Base-by-base conservation (phyloP, 768 basidiomycete species). In the Leccinum aurantiacum region DNA sequence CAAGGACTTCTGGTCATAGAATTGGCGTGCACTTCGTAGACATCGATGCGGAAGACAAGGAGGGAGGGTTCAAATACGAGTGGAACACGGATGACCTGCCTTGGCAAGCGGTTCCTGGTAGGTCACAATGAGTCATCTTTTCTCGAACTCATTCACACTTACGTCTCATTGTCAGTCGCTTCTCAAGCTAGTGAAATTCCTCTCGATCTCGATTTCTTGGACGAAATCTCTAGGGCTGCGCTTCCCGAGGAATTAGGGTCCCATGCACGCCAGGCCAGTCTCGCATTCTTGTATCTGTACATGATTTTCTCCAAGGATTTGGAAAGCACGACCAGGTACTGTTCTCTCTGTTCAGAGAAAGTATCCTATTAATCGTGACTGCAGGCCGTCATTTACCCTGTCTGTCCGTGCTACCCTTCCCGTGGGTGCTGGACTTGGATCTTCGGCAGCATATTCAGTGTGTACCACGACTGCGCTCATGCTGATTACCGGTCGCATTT, bases 371-470 rank as follows among this genome's bases (percentile, higher is more conserved):
- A 14, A 41, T 58, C 46, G 17, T 58, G 1, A 4, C 35, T 11
- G 19, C 62, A 95, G 93, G 58, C 89, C 88, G 10, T 81, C 87
- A 0, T 84, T 94, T 73, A 86, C 89, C 64, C 89, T 96, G 71
- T 81, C 87, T 24, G 84, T 88, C 41, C 92, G 96, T 50, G 88
- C 93, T 35, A 91, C 93, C 24, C 82, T 98, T 6, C 97, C 97
- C 29, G 88, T 98, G 59, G 90, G 93, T 8, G 97, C 97, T 15
- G 97, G 97, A 50, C 87, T 98, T 53, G 97, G 97, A 24, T 98
- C 96, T 13, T 97, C 95, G 22, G 97, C 97, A 7, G 93, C 97
- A 24, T 98, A 89, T 78, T 98, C 95, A 3, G 85, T 88, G 19
- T 97, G 95, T 71, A 78, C 89, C 49, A 87, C 94, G 10, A 87